Evolutionary conservation across 2,329 filamentous ascomycete genomes (phyloP).

Genomic region (Monosporascus sp.): DNA sequence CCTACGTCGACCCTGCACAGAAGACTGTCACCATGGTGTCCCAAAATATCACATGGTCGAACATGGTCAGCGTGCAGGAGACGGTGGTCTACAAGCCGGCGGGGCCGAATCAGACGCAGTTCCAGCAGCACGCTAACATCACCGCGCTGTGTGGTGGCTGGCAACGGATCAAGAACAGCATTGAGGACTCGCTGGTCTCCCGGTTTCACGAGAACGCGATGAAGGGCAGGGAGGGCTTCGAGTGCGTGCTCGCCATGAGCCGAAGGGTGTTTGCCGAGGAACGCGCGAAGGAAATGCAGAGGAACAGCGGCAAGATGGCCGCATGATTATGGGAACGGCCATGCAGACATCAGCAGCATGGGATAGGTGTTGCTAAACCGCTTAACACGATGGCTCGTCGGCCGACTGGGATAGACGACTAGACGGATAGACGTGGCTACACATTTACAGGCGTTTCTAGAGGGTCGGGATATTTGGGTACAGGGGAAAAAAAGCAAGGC

Average conservation of each 20-base stretch:
- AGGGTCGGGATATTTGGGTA: constrained; percentile 5
- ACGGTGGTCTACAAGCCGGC: constrained; percentile 79
- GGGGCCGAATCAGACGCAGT: constrained; percentile 61
- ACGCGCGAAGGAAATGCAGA: constrained; percentile 54
- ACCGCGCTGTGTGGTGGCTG: constrained; percentile 93
- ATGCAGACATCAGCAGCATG: too few relatives aligned
- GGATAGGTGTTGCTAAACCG: too few relatives aligned
- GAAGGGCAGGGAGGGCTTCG: constrained; percentile 90
- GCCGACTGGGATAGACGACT: constrained; percentile 8
- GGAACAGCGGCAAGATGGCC: constrained; percentile 25
- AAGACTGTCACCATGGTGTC: constrained; percentile 96
- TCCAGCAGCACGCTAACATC: constrained; percentile 85
- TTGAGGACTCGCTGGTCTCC: constrained; percentile 86
- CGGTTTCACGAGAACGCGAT: constrained; percentile 87
- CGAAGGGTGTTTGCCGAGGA: constrained; percentile 88
- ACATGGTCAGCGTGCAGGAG: constrained; percentile 87
- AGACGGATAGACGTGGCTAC: background rate
- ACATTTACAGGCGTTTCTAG: constrained; percentile 19
- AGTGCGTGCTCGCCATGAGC: constrained; percentile 90
- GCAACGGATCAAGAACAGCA: constrained; percentile 94
- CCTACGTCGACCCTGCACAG: constrained; percentile 78
- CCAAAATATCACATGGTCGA: constrained; percentile 88
- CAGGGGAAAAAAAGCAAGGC: constrained; percentile 25
- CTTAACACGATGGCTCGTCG: too few relatives aligned
- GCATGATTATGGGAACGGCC: constrained; percentile 7